phyloP scores from a whole-genome alignment of 495 filamentous ascomycete species.

The Lasiosphaeria hispida region DNA sequence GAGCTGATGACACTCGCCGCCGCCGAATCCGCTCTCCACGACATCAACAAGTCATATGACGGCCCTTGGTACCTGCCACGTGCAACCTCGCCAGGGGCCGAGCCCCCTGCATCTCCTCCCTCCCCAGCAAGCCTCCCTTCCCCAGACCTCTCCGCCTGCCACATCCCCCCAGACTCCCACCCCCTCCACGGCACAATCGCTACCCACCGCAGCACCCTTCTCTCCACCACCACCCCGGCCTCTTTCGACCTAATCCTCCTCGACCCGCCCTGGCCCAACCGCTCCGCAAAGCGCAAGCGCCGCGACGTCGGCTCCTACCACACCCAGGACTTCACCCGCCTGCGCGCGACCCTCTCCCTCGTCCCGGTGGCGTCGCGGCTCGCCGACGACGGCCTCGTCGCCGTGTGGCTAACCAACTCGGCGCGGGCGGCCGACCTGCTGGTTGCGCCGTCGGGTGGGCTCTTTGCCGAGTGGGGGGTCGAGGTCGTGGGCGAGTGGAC shows the following conservation, averaged over 20 bases:
- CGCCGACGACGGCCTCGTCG: constrained; percentile 56
- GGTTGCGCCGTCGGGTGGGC: constrained; percentile 38
- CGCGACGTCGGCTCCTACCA: constrained; percentile 51
- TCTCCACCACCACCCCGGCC: constrained; percentile 32
- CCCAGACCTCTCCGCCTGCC: background rate
- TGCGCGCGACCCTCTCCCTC: constrained; percentile 42
- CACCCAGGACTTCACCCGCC: constrained; percentile 39
- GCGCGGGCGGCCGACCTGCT: constrained; percentile 56
- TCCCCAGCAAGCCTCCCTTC: background rate
- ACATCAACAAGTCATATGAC: constrained; percentile 29
- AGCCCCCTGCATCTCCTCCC: background rate
- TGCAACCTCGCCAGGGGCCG: background rate
- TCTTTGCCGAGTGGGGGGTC: constrained; percentile 65
- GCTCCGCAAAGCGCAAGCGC: constrained; percentile 70
- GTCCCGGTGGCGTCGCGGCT: constrained; percentile 59
- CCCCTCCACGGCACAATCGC: constrained; percentile 42
- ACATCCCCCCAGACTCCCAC: constrained; percentile 34
- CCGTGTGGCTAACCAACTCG: constrained; percentile 89
- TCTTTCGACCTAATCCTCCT: constrained; percentile 76
- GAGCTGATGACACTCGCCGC: constrained; percentile 46
- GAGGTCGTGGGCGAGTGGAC: constrained; percentile 77
- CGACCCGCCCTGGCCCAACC: constrained; percentile 93
- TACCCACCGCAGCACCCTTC: constrained; percentile 31
- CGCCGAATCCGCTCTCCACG: constrained; percentile 41
- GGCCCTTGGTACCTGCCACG: constrained; percentile 45